phyloP scores from a whole-genome alignment of 352 stramenopile genomes.

The Blastocystis sp. region DNA sequence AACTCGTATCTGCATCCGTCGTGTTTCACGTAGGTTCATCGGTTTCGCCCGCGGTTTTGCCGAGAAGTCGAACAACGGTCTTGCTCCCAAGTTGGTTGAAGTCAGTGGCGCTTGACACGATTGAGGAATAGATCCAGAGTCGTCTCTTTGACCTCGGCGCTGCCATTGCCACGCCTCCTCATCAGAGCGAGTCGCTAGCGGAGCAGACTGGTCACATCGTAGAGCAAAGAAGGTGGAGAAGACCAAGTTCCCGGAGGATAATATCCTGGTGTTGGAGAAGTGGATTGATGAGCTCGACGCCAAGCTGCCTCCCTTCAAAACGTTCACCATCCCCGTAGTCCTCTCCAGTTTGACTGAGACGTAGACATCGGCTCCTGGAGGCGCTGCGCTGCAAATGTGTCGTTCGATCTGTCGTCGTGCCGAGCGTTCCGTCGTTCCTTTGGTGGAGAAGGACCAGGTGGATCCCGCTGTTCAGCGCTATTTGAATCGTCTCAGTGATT shows the following conservation, averaged over 20 bases:
- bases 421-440: constrained; percentile 83
- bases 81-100: constrained; percentile 68
- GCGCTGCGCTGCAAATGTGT: constrained; percentile 85
- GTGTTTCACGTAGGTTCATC: constrained; percentile 79
- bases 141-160: constrained; percentile 87
- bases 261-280: constrained; percentile 80
- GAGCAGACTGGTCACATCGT: not conserved
- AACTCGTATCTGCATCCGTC: constrained; percentile 78
- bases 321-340: constrained; percentile 80
- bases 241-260: constrained; percentile 75
- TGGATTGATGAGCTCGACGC: constrained; percentile 88
- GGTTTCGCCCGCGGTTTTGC: constrained; percentile 75
- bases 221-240: constrained; percentile 76
- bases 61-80: constrained; percentile 70
- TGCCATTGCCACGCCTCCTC: constrained; percentile 83
- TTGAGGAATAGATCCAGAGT: constrained; percentile 83
- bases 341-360: not conserved
- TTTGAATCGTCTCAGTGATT: constrained; percentile 85
- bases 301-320: constrained; percentile 82
- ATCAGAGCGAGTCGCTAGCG: constrained; percentile 18
- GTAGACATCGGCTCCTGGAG: constrained; percentile 77
- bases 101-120: not conserved
- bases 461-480: constrained; percentile 83
- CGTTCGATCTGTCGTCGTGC: constrained; percentile 84
- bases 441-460: constrained; percentile 81